Base-by-base conservation (phyloP, 331 rosid species). In the Prunus yedoensis region DNA sequence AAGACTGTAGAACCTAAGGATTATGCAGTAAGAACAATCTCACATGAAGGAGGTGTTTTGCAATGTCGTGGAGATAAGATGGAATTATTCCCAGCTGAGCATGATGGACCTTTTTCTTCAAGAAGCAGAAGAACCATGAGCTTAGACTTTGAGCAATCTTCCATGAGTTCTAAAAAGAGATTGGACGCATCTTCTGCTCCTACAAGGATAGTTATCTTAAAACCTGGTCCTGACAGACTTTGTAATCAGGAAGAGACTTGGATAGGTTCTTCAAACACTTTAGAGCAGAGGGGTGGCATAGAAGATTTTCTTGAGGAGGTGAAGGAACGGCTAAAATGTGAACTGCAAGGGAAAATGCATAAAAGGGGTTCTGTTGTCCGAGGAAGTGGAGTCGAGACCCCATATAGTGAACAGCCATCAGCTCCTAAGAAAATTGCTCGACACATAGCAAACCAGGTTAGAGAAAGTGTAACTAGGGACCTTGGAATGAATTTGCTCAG, bases 261-360 rank as follows among this genome's bases (percentile, higher is more conserved):
- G 97, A 85, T 81, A 35, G 78, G 74, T 71, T 83, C 97, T 45
- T 82, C 97, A 4, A 79, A 82, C 75, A 82, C 82, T 78, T 82
- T 82, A 78, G 89, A 70, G 21, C 90, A 89, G 20, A 85, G 91
- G 75, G 89, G 83, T 70, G 91, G 92, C 70, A 85, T 95, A 75
- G 96, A 90, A 81, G 97, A 91, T 80, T 92, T 95, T 82, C 99
- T 95, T 27, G 90, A 91, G 81, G 99, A 95, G 87, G 99, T 95
- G 74, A 92, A 80, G 86, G 97, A 91, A 78, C 87, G 93, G 70
- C 82, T 95, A 79, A 90, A 83, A 80, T 88, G 85, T 51, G 99
- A 95, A 81, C 82, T 87, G 71, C 90, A 87, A 78, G 98, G 98
- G 68, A 89, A 89, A 81, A 78, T 71, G 75, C 80, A 70, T 51